Percentiles rank a stretch among this genome's conserved stretches.
Evolutionary conservation across 2,329 filamentous ascomycete genomes (phyloP).

Genomic region (Penicillium crustosum): DNA sequence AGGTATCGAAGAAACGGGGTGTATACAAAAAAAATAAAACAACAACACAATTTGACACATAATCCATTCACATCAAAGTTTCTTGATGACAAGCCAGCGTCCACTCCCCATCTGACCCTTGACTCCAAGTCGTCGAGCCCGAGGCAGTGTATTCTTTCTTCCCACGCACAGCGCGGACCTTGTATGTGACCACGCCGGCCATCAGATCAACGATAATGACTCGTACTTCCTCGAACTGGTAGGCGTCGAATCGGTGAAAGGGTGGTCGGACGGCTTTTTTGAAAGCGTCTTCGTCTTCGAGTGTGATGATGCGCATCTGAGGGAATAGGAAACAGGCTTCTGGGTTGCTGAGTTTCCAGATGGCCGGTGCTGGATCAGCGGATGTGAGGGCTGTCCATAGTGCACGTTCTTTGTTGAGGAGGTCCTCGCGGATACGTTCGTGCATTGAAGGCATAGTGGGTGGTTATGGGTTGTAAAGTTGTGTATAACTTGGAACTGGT

Average conservation of each 20-base stretch:
- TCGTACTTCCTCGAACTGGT: constrained; percentile 31
- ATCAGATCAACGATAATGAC: constrained; percentile 39
- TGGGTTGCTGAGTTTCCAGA: constrained; percentile 33
- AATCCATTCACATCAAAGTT: constrained; percentile 27
- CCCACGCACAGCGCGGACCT: constrained; percentile 30
- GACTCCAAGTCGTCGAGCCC: constrained; percentile 38
- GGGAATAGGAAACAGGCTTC: constrained; percentile 38
- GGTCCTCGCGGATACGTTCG: constrained; percentile 39
- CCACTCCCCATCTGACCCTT: constrained; percentile 42
- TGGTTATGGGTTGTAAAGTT: neutral
- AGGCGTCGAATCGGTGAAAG: constrained; percentile 39
- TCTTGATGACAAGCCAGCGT: constrained; percentile 37
- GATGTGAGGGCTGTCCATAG: constrained; percentile 42
- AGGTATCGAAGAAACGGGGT: neutral
- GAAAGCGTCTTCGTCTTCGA: constrained; percentile 30
- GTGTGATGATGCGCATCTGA: constrained; percentile 32
- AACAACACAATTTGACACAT: neutral
- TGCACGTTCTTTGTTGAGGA: constrained; percentile 36
- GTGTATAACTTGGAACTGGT: neutral
- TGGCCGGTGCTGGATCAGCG: constrained; percentile 36
- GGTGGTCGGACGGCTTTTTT: constrained; percentile 30
- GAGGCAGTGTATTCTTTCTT: constrained; percentile 30
- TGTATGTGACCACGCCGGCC: constrained; percentile 38
- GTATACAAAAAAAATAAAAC: neutral
- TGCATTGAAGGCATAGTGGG: constrained; percentile 36